These are phyloP conservation scores for Berberis thunbergii DNA, from an alignment of 164 flowering plant genomes.

Conservation along the genomic window DNA sequence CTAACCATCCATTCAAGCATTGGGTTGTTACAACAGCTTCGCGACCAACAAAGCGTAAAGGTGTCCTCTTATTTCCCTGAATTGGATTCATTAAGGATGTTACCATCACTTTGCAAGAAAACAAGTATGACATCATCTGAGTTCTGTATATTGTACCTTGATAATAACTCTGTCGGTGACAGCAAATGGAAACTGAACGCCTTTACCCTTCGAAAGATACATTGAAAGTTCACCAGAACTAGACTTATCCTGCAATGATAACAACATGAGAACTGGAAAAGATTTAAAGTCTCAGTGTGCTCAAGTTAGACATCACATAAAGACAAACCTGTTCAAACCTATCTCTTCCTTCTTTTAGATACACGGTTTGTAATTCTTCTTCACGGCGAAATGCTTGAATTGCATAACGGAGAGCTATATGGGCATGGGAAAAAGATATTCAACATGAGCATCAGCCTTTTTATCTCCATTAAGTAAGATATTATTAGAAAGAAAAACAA, in stretches of 20 bases:
- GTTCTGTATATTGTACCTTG: constrained; percentile 39
- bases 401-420: constrained; percentile 74
- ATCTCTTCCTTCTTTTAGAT: constrained; percentile 74
- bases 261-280: constrained; percentile 1
- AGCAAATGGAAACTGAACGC: constrained; percentile 86
- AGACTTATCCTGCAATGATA: constrained; percentile 47
- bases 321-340: constrained; percentile 74
- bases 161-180: constrained; percentile 83
- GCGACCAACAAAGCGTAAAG: constrained; percentile 87
- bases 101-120: constrained; percentile 1
- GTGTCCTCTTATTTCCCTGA: constrained; percentile 97
- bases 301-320: constrained; percentile 1
- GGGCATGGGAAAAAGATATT: constrained; percentile 10
- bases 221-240: constrained; percentile 41
- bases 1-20: constrained; percentile 96
- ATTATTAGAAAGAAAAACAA: no score
- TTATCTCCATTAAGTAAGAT: no score
- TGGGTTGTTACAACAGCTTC: constrained; percentile 93
- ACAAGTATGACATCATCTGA: background rate
- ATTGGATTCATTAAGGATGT: background rate
- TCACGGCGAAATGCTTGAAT: constrained; percentile 78
- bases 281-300: no score
- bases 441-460: constrained; percentile 1
- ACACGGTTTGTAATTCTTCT: constrained; percentile 54
- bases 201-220: constrained; percentile 61